Evolutionary conservation across 179 eudicot species (phyloP), one percentile per base, ranked within the genome.

Genomic region (Kewa caespitosa): DNA sequence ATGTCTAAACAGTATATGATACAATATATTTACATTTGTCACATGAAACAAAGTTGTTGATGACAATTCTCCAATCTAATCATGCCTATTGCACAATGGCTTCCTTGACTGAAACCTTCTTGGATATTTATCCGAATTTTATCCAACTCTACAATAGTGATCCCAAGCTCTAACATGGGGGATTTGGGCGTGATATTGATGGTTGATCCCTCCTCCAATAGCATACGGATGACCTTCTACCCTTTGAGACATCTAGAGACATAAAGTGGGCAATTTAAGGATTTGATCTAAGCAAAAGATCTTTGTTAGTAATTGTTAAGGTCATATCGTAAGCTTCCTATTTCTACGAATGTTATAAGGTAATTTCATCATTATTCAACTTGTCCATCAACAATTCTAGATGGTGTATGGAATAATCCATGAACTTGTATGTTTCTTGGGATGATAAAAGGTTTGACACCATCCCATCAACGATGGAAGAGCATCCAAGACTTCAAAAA

Each of bases 181-280:
- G 41, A 22, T 15, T 61, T 73, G 0, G 57, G 69, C 69, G 61
- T 73, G 36, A 61, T 42, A 2, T 63, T 63, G 28, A 74, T 34
- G 3, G 2, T 36, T 6, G 42, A 68, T 1, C 34, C 64, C 25
- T 33, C 52, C 50, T 77, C 63, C 9, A 70, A 0, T 2, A 77
- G 38, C 27, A 77, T 63, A 4, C 25, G 41, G 0, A 25, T 36
- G 0, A 70, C 34, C 30, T n/a, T 48, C 23, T 50, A 18, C 13
- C 54, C 69, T 2, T 65, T 0, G 2, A 72, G 64, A 28, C 72
- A 64, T 8, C 76, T 72, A 11, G 43, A 38, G 5, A 78, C 32
- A 33, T 63, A 78, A 32, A 71, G 15, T 1, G 59, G 72, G 8
- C 18, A 27, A 25, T 72, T 78, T 71, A 41, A 22, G 38, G 76